A percentile compares a stretch with the other conserved stretches of the same genome.
phyloP scores from a whole-genome alignment of 805 yeast genomes.

The Ascoidea asiatica region DNA sequence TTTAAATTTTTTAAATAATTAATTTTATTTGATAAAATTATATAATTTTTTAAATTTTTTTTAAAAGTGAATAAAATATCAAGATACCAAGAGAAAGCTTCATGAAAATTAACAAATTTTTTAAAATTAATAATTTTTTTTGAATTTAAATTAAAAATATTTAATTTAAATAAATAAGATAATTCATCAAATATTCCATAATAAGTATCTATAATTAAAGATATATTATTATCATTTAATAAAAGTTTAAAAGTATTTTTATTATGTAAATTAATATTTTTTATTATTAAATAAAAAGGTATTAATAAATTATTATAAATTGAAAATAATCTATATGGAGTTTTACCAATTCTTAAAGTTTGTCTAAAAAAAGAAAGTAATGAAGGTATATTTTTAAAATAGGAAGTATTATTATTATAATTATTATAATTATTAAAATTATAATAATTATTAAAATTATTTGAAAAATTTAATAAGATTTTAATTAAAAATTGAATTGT shows the following conservation, averaged over 20 bases:
- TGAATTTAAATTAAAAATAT: slow-evolving; percentile 2
- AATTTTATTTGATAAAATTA: neutral
- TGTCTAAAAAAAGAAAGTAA: slow-evolving; percentile 10
- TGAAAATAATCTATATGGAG: slow-evolving; percentile 6
- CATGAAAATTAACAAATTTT: slow-evolving; percentile 2
- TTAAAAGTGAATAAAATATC: slow-evolving; percentile 9
- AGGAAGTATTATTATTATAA: neutral
- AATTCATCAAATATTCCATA: slow-evolving; percentile 11
- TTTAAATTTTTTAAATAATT: too few relatives aligned
- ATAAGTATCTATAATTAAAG: slow-evolving; percentile 4
- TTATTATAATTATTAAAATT: too few relatives aligned
- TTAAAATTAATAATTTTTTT: slow-evolving; percentile 3
- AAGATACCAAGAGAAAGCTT: slow-evolving; percentile 8
- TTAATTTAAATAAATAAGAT: slow-evolving; percentile 8
- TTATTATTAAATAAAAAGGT: neutral
- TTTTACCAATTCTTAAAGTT: slow-evolving; percentile 9
- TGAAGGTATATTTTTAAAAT: neutral
- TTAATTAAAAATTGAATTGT: slow-evolving; percentile 7
- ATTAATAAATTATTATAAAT: neutral
- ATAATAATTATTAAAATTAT: slow-evolving; percentile 2
- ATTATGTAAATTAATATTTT: neutral
- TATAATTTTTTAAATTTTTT: neutral
- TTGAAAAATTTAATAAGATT: slow-evolving; percentile 5
- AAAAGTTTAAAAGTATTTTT: neutral
- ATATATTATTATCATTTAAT: slow-evolving; percentile 1